phyloP scores from a whole-genome alignment of 768 basidiomycete genomes.

The Candolleomyces efflorescens region DNA sequence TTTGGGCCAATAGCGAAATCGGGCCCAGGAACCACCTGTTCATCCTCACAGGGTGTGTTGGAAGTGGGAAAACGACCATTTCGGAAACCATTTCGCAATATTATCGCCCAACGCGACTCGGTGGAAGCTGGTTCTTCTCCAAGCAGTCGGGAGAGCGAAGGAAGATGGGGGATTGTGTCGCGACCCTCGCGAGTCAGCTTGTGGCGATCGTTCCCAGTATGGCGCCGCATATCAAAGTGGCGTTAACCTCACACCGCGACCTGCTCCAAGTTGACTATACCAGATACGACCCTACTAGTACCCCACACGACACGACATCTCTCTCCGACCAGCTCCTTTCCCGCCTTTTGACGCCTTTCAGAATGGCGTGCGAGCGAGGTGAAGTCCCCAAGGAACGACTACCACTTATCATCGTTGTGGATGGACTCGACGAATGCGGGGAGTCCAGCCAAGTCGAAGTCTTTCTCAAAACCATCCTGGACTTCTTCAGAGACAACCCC shows the following conservation, averaged over 20 bases:
- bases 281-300: too few species aligned
- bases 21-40: background rate
- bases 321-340: background rate
- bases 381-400: background rate
- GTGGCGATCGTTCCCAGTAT: background rate
- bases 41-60: conserved; percentile 15
- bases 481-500: too few species aligned
- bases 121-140: conserved; percentile 14
- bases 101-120: background rate
- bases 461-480: too few species aligned
- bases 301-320: background rate
- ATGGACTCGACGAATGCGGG: too few species aligned
- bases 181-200: conserved; percentile 14
- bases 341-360: background rate
- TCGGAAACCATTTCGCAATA: conserved; percentile 9
- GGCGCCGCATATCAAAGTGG: background rate
- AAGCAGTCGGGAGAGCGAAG: background rate
- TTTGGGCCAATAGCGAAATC: background rate
- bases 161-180: background rate
- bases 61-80: conserved; percentile 17
- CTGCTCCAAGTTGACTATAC: background rate
- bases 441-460: too few species aligned
- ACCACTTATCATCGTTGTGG: conserved; percentile 8
- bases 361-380: too few species aligned
- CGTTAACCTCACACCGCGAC: background rate